Evolutionary conservation across 768 basidiomycete species (phyloP), one percentile per base, ranked within the genome.

Genomic region (Lactarius pseudohatsudake): DNA sequence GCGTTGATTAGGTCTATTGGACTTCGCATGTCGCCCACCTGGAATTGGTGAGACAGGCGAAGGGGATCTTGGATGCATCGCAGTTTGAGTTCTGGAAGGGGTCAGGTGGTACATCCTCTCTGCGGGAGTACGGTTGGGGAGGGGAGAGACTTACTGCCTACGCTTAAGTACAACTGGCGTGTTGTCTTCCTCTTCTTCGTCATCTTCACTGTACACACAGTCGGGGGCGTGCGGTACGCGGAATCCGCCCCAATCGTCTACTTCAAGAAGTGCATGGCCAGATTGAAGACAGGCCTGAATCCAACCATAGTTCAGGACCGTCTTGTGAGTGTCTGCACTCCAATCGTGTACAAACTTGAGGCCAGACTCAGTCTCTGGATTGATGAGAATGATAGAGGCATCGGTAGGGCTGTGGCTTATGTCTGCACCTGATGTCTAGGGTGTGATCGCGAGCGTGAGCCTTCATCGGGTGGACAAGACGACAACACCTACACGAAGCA

Each of bases 361-460:
- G 32, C 88, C 88, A 50, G 82, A 80, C n/a, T 77, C 72, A 0
- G 83, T 79, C 20, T 76, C 75, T 1, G 82, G 74, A 68, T 89
- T 83, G 8, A 91, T 85, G 5, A 91, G 76, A 55, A 90, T 84
- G 30, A 90, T 77, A 22, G 80, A 75, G 0, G 89, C 84, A 59
- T 82, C 78, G 56, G 78, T 81, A 10, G 85, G 81, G 65, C 83
- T 81, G 59, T 77, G 79, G 64, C 78, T 79, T 56, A 87, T 82
- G 20, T 75, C 64, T 4, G 85, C 89, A 38, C 88, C 88, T 16
- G 81, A 77, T 74, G 77, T 80, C 88, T 89, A 10, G 32, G 15
- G 47, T 50, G n/a, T 38, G 50, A 32, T 45, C 13, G 3, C 26
- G 13, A 36, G 43, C n/a, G 57, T 59, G 58, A 55, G 61, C 53